A percentile compares a stretch with the other conserved stretches of the same genome.
Evolutionary conservation across 1,284 basidiomycete species (phyloP).

Genomic region (Pseudozyma thailandica): DNA sequence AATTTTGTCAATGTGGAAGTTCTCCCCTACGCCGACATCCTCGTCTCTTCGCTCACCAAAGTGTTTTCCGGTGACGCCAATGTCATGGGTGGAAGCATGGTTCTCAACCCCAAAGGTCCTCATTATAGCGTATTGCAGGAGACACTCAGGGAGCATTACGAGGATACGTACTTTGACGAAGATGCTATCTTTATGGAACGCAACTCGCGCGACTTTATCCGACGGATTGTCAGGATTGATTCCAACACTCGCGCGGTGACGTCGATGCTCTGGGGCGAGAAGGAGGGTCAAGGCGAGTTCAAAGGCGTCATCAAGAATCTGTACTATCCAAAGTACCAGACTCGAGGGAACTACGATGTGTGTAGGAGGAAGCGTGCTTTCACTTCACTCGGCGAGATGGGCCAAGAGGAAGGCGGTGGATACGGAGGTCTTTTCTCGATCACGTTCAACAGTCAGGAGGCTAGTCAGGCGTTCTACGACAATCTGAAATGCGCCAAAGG

Average conservation of each 20-base stretch:
- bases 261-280: conserved; percentile 75
- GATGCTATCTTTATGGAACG: conserved; percentile 97
- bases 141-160: conserved; percentile 76
- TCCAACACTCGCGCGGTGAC: conserved; percentile 84
- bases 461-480: conserved; percentile 88
- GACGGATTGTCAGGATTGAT: conserved; percentile 82
- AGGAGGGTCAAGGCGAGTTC: conserved; percentile 11
- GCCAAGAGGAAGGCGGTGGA: background rate
- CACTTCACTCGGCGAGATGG: conserved; percentile 11
- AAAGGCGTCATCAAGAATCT: conserved; percentile 78
- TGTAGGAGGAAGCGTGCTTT: conserved; percentile 72
- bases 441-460: conserved; percentile 79
- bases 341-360: conserved; percentile 78
- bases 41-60: conserved; percentile 94
- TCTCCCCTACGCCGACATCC: conserved; percentile 86
- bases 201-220: conserved; percentile 90
- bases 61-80: conserved; percentile 95
- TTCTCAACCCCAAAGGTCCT: conserved; percentile 80
- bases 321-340: conserved; percentile 86
- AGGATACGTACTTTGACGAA: conserved; percentile 89
- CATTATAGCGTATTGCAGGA: conserved; percentile 77
- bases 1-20: conserved; percentile 97
- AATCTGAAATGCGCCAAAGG: conserved; percentile 85
- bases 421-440: conserved; percentile 93
- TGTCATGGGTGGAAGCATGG: conserved; percentile 85